Evolutionary conservation across 2,329 filamentous ascomycete species (phyloP), one percentile per base, ranked within the genome.

Genomic region (Cephalotrichum gorgonifer): DNA sequence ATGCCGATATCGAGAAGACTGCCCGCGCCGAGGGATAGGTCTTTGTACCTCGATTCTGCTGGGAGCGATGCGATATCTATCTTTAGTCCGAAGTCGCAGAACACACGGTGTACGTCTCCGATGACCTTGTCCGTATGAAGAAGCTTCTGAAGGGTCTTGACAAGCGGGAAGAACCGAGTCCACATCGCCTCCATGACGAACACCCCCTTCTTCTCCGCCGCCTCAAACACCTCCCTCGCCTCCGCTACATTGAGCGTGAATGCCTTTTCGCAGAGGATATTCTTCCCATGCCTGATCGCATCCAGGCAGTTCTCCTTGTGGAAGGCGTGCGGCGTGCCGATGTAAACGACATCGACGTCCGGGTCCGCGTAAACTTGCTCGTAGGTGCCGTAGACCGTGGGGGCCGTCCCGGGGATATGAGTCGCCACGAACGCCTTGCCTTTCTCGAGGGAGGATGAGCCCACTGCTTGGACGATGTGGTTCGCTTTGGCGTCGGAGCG

Each of bases 141-240:
- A 1, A 69, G 39, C 11, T 57, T 55, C 42, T 61, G 60, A 0
- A 73, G 50, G 6, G 60, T 56, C 31, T 54, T 56, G 2, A 66
- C 58, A 2, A 73, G 53, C 0, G 70, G 67, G 17, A 62, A 67
- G 56, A 67, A 67, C 11, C 70, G 64, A 3, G 65, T 66, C 70
- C 69, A 72, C 64, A 72, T 66, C 11, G 69, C 70, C 54, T 73
- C 70, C 59, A 69, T 67, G 23, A 73, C 54, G 49, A 67, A 73
- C 3, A 73, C 63, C 8, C 64, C 63, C 50, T 66, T 66, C 26
- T 54, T 50, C 50, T 61, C 58, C 0, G 70, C 70, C 0, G 66
- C 64, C 1, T 54, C 60, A 14, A 71, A 62, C 3, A 73, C 64
- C 39, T 69, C 63, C 25, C 53, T 58, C 0, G 69, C 64, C 31